Conservation (phyloP, 805 yeast genomes). For the Dipodascopsis uninucleata region DNA sequence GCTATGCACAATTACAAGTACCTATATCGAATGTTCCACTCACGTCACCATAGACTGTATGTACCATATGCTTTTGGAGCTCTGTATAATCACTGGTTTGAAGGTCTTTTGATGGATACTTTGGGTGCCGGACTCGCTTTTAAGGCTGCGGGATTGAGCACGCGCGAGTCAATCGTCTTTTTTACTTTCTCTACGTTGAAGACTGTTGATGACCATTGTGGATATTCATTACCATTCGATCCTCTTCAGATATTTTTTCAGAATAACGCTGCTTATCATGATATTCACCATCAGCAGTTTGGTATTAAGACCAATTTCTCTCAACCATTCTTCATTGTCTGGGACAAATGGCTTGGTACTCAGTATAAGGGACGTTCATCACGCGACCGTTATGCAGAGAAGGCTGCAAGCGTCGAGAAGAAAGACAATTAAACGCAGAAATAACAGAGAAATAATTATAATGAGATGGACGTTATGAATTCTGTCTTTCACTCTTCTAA, state of each 20-base stretch:
- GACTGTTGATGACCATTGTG: conserved; percentile 98
- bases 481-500: too few species aligned
- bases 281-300: conserved; percentile 94
- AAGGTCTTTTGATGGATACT: conserved; percentile 90
- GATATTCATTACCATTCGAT: conserved; percentile 90
- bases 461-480: too few species aligned
- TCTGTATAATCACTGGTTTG: conserved; percentile 86
- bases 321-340: conserved; percentile 92
- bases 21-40: conserved; percentile 78
- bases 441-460: background rate
- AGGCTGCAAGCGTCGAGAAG: background rate
- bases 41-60: conserved; percentile 89
- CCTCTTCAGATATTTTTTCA: conserved; percentile 89
- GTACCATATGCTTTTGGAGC: conserved; percentile 98
- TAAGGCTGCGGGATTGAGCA: conserved; percentile 56
- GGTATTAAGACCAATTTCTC: conserved; percentile 91
- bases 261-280: conserved; percentile 92
- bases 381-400: background rate
- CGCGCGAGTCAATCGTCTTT: conserved; percentile 70
- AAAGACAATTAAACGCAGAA: background rate
- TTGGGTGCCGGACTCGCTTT: conserved; percentile 86
- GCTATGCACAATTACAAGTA: conserved; percentile 78
- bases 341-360: conserved; percentile 77
- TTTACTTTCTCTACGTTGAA: conserved; percentile 89
- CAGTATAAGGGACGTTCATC: conserved; percentile 36